Evolutionary conservation across 1,284 basidiomycete genomes (phyloP).

Genomic region (Stereum hirsutum): DNA sequence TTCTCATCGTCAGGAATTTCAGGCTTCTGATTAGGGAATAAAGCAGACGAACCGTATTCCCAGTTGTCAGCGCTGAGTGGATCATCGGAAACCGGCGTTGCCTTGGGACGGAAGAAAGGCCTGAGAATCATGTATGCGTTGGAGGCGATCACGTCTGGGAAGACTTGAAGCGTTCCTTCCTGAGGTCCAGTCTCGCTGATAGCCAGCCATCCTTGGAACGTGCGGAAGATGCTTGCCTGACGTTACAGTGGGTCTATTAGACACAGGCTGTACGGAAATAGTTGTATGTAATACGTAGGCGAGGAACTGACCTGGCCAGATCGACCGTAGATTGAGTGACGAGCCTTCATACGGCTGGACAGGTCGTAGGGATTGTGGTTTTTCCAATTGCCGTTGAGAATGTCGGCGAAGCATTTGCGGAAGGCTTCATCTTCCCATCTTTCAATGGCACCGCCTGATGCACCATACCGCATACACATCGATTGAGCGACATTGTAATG

Average conservation of each 20-base stretch:
- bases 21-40: background rate
- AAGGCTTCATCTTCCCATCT: conserved; percentile 77
- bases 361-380: conserved; percentile 66
- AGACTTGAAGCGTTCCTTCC: conserved; percentile 75
- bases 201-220: conserved; percentile 74
- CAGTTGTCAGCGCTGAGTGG: conserved; percentile 56
- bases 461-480: background rate
- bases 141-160: conserved; percentile 65
- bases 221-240: conserved; percentile 62
- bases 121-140: conserved; percentile 78
- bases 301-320: conserved; percentile 36
- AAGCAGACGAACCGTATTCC: conserved; percentile 44
- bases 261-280: conserved; percentile 1
- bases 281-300: background rate
- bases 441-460: conserved; percentile 71
- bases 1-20: no score
- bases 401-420: conserved; percentile 55
- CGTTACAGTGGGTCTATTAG: background rate
- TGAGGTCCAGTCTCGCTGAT: conserved; percentile 59
- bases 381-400: conserved; percentile 62
- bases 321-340: conserved; percentile 51
- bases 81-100: conserved; percentile 29
- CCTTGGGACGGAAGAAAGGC: conserved; percentile 67
- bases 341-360: conserved; percentile 49
- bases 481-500: conserved; percentile 1